phyloP scores from a whole-genome alignment of 2,329 filamentous ascomycete species.

The Colletotrichum tofieldiae region DNA sequence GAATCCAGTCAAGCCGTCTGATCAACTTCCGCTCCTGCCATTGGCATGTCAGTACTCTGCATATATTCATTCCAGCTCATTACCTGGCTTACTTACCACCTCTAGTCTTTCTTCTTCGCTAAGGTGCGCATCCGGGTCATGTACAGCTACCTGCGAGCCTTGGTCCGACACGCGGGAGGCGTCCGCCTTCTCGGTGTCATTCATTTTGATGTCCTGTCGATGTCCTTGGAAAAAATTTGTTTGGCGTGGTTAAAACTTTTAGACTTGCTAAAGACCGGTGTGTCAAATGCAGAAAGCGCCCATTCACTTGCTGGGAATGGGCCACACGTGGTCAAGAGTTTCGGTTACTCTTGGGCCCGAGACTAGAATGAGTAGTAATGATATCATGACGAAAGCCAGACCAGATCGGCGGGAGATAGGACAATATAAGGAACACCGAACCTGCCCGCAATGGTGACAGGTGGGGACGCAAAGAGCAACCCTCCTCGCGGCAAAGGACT shows the following conservation, averaged over 20 bases:
- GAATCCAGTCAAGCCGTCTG: constrained; percentile 13
- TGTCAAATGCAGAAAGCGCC: too few relatives aligned
- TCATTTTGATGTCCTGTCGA: neutral
- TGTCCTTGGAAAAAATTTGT: too few relatives aligned
- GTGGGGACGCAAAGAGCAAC: constrained; percentile 6
- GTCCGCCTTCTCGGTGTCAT: neutral
- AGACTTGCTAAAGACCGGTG: too few relatives aligned
- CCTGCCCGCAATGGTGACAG: constrained; percentile 6
- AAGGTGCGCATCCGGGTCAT: constrained; percentile 13
- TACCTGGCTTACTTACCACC: neutral
- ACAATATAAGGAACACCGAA: constrained; percentile 10
- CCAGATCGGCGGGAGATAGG: constrained; percentile 6
- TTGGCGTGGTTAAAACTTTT: neutral
- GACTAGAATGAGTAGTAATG: neutral
- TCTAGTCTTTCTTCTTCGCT: neutral
- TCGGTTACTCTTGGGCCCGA: neutral
- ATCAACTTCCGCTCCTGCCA: constrained; percentile 17
- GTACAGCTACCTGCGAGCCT: neutral
- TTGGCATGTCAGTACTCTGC: neutral
- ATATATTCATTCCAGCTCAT: neutral
- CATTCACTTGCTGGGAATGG: neutral
- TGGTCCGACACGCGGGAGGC: neutral
- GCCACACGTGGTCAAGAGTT: neutral
- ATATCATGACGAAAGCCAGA: constrained; percentile 1
- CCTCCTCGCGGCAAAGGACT: neutral